Base-by-base conservation (phyloP, 2,329 filamentous ascomycete species). In the Lecanicillium sp. region DNA sequence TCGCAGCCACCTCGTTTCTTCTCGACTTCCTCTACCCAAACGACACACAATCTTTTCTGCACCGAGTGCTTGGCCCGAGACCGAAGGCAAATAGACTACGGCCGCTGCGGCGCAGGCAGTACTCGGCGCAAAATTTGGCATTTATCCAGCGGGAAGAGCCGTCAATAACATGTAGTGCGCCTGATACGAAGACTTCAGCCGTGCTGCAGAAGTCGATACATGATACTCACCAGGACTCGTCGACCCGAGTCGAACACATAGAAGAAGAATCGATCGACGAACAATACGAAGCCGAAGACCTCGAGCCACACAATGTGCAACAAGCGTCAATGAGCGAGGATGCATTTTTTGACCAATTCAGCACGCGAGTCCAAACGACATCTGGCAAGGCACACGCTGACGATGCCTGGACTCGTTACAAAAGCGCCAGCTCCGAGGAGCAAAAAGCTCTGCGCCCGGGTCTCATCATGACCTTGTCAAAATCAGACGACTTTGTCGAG, bases 21-120 rank as follows among this genome's bases (percentile, higher is more conserved):
- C 70, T 81, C 59, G 77, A 80, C 59, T 80, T 80, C 46, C 61
- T 80, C 8, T 79, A 79, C 44, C 77, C 77, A 5, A 68, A 56
- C 27, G 69, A 68, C 9, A 67, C 73, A 10, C 49, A 70, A 11
- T 62, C 67, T 12, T 61, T 74, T 5, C 55, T 76, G 51, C 69
- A 69, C 35, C 67, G 66, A 23, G 12, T 36, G 8, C 29, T 48
- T 11, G 45, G 55, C 5, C 45, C 45, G 3, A 10, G 30, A 12
- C 21, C 45, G n/a, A 35, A 14, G 17, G n/a, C 37, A 11, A 40
- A 35, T 17, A 27, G 37, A 7, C 12, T 48, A 9, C 45, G 37
- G 12, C 45, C 45, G 12, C 17, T 48, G 17, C 45, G 45, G 4
- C 45, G 45, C 19, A 41, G 45, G 45, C 37, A 48, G 14, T 48